A percentile compares a stretch with the other conserved stretches of the same genome.
phyloP scores from a whole-genome alignment of 2,329 filamentous ascomycete species.

The Metarhizium guizhouense region DNA sequence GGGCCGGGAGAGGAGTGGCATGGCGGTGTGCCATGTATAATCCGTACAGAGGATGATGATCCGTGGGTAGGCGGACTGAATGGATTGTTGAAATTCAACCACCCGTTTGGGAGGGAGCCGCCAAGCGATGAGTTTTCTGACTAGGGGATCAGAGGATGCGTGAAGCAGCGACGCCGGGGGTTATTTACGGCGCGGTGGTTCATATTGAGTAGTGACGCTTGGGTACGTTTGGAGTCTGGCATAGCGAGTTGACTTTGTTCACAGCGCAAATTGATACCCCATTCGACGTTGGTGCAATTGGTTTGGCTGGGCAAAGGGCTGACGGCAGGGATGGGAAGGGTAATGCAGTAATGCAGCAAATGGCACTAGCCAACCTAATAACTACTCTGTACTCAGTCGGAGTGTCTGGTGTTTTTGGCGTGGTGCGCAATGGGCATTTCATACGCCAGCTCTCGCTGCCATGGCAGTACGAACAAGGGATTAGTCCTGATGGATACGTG shows the following conservation, averaged over 20 bases:
- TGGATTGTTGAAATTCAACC: slow-evolving; percentile 91
- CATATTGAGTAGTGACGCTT: background rate
- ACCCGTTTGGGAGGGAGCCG: slow-evolving; percentile 66
- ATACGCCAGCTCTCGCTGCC: too few relatives aligned
- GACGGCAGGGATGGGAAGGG: too few relatives aligned
- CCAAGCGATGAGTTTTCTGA: slow-evolving; percentile 19
- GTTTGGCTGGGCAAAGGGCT: too few relatives aligned
- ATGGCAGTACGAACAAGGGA: too few relatives aligned
- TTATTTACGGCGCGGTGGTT: background rate
- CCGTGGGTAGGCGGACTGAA: slow-evolving; percentile 96
- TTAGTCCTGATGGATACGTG: too few relatives aligned
- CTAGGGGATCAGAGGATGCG: slow-evolving; percentile 8
- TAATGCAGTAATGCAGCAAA: too few relatives aligned
- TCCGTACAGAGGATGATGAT: slow-evolving; percentile 69
- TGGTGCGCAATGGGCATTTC: too few relatives aligned
- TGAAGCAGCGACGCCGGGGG: background rate
- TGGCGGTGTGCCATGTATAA: slow-evolving; percentile 87
- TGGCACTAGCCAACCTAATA: too few relatives aligned
- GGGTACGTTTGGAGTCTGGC: background rate
- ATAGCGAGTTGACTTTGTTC: background rate
- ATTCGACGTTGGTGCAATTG: too few relatives aligned
- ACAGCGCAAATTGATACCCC: background rate
- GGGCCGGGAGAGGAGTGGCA: slow-evolving; percentile 43
- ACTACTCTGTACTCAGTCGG: too few relatives aligned
- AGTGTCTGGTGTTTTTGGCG: too few relatives aligned